phyloP scores from a whole-genome alignment of 495 filamentous ascomycete genomes.

The Daldinia bambusicola region DNA sequence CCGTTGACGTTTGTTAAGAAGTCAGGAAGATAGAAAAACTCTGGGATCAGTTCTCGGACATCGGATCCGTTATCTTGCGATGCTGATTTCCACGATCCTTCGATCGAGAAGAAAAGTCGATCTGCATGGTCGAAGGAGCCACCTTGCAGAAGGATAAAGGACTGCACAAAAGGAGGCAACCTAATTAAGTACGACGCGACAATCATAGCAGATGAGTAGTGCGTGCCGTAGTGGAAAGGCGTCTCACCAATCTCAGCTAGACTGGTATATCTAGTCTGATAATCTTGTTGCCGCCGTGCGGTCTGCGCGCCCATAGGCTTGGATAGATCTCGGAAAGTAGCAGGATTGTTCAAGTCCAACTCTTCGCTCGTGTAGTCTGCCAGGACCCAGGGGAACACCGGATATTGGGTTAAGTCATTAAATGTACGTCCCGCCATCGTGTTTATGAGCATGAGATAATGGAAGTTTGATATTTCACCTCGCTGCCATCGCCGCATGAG shows the following conservation, averaged over 20 bases:
- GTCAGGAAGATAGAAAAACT: constrained; percentile 96
- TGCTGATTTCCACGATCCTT: constrained; percentile 89
- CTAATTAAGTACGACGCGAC: constrained; percentile 96
- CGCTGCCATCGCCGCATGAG: constrained; percentile 90
- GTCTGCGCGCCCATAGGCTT: constrained; percentile 98
- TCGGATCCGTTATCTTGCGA: constrained; percentile 91
- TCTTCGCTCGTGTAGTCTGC: constrained; percentile 98
- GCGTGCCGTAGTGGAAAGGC: constrained; percentile 96
- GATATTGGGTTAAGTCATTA: constrained; percentile 98
- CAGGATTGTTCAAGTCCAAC: constrained; percentile 83
- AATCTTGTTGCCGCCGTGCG: constrained; percentile 74
- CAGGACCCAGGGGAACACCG: constrained; percentile 96
- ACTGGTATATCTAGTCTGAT: constrained; percentile 82
- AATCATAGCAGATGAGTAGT: constrained; percentile 99
- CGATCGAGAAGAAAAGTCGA: constrained; percentile 91
- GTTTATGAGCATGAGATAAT: constrained; percentile 98
- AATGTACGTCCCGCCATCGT: constrained; percentile 97
- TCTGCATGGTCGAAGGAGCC: constrained; percentile 97
- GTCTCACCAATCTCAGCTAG: constrained; percentile 92
- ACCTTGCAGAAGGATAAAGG: constrained; percentile 95
- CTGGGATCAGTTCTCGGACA: constrained; percentile 91
- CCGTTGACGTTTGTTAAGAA: constrained; percentile 91
- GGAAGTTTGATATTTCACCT: constrained; percentile 97
- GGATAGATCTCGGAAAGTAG: constrained; percentile 87
- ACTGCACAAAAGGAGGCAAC: constrained; percentile 94